Evolutionary conservation across 768 basidiomycete species (phyloP), one percentile per base, ranked within the genome.

Genomic region (Russula foetens): DNA sequence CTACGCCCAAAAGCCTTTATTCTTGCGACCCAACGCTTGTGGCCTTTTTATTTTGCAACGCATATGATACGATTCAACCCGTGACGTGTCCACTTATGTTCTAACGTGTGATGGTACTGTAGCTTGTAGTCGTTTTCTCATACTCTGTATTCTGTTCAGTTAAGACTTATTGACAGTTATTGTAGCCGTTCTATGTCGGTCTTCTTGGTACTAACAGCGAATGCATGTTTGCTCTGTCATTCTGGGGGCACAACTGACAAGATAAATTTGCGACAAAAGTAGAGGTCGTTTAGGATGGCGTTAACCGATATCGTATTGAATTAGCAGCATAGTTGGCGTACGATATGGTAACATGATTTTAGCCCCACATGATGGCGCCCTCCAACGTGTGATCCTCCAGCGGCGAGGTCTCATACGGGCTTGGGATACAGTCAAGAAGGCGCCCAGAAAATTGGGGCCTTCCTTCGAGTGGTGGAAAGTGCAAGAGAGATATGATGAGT

Each of bases 91-190:
- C 17, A 26, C 44, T 62, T 57, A 33, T 58, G 39, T 8, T 48
- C 14, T 53, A 52, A 57, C 35, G 43, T 62, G 45, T 24, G 50
- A 23, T 46, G 31, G 8, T 41, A 47, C 24, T 54, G 53, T 24
- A 58, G 28, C 38, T 39, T 62, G 61, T 62, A 62, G 45, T 29
- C 12, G n/a, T 26, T 54, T 48, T 28, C 35, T 26, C 14, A 12
- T 54, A 43, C 12, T 19, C n/a, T 60, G 53, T 60, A 48, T 12
- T 48, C 29, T 53, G 45, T 24, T 52, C 1, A 11, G 41, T 41
- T 26, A 21, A 23, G 41, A 35, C 8, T 35, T 35, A 19, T 43
- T 55, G 53, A 23, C 31, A 35, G 14, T 35, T 35, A 19, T 43
- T 55, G 53, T 55, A 47, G 31, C 44, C 11, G 50, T 28, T 19